phyloP scores from a whole-genome alignment of 2,329 filamentous ascomycete genomes.

The Aspergillaceae sp. region DNA sequence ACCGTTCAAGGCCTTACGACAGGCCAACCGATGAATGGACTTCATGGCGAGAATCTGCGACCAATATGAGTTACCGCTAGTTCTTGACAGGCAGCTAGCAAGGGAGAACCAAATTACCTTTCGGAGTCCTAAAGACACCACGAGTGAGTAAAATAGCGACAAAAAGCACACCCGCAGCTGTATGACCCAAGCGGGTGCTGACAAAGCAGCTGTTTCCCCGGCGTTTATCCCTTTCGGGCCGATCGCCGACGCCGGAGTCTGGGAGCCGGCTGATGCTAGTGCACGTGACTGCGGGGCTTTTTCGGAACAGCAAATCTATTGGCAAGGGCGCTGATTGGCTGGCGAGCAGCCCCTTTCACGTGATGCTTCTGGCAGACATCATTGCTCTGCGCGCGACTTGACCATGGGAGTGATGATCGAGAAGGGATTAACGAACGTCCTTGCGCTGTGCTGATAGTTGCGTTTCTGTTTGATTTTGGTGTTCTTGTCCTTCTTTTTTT shows the following conservation, averaged over 20 bases:
- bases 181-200: not conserved
- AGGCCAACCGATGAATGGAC: constrained; percentile 27
- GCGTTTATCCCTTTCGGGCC: not conserved
- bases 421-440: not conserved
- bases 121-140: not conserved
- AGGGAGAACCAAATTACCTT: not conserved
- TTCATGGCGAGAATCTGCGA: constrained; percentile 18
- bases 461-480: not conserved
- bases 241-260: constrained; percentile 4
- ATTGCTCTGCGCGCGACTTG: not conserved
- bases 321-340: not conserved
- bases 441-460: not conserved
- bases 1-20: constrained; percentile 20
- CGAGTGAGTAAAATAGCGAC: too few species aligned
- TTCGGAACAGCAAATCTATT: not conserved
- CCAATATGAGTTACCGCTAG: not conserved
- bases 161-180: too few species aligned
- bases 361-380: constrained; percentile 1
- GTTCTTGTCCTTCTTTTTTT: not conserved
- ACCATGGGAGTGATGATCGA: not conserved
- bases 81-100: not conserved
- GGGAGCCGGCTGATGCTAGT: not conserved
- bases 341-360: not conserved
- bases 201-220: not conserved
- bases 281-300: not conserved